Conservation (phyloP, 176 grass and related monocot genomes). For the Eremochloa ophiuroides region DNA sequence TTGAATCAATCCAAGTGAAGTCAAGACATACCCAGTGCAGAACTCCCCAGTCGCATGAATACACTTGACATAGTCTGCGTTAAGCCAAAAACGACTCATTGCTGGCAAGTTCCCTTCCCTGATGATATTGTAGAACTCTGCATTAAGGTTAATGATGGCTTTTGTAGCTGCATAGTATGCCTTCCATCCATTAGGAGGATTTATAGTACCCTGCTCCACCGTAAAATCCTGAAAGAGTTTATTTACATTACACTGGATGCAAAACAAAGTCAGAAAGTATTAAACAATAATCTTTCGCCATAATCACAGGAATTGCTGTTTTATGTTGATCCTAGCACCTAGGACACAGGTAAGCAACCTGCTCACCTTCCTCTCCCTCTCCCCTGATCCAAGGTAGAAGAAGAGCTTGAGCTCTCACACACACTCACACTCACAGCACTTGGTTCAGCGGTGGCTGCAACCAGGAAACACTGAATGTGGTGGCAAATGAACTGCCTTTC, state of each 20-base stretch:
- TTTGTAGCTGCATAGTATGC: slow-evolving; percentile 92
- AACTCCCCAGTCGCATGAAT: slow-evolving; percentile 71
- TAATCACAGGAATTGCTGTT: not conserved
- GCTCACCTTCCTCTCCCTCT: too few relatives aligned
- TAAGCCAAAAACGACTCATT: slow-evolving; percentile 93
- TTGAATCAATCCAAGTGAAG: not conserved
- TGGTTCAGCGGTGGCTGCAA: too few relatives aligned
- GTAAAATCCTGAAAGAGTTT: slow-evolving; percentile 72
- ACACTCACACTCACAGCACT: too few relatives aligned
- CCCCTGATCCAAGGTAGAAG: too few relatives aligned
- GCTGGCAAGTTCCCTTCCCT: slow-evolving; percentile 75
- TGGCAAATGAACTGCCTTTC: too few relatives aligned
- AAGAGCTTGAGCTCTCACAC: too few relatives aligned
- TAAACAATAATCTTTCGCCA: not conserved
- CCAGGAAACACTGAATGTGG: too few relatives aligned
- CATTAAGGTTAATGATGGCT: slow-evolving; percentile 81
- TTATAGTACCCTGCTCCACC: slow-evolving; percentile 67
- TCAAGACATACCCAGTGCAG: slow-evolving; percentile 67
- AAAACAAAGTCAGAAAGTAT: not conserved
- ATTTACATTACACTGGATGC: slow-evolving; percentile 3
- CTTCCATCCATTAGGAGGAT: slow-evolving; percentile 89
- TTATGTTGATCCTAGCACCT: too few relatives aligned
- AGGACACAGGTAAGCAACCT: too few relatives aligned
- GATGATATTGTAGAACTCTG: slow-evolving; percentile 90
- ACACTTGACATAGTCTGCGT: slow-evolving; percentile 84